Percentiles rank a stretch among this genome's conserved stretches.
Evolutionary conservation across 306 rosid species (phyloP).

Genomic region (Vigna trinervia): DNA sequence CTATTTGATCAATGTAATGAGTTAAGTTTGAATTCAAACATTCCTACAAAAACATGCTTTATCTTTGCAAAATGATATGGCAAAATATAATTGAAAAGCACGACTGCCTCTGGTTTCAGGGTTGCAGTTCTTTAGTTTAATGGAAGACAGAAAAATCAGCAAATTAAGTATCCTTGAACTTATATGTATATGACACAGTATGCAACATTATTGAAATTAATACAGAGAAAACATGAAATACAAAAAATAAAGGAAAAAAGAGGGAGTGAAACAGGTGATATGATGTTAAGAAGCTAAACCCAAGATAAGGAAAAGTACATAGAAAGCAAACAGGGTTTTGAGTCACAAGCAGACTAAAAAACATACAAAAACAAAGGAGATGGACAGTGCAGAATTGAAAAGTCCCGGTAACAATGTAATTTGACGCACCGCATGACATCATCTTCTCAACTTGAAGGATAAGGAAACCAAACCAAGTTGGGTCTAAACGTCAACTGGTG

Average conservation of each 20-base stretch:
- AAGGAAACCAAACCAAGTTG: not conserved
- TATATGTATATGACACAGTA: not conserved
- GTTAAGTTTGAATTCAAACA: no score
- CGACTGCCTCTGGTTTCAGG: not conserved
- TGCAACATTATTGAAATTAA: not conserved
- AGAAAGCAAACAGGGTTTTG: slow-evolving; percentile 31
- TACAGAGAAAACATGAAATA: slow-evolving; percentile 12
- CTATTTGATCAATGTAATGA: no score
- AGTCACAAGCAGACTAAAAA: slow-evolving; percentile 37
- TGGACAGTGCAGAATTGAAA: slow-evolving; percentile 34
- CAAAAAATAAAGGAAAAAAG: not conserved
- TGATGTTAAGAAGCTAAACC: slow-evolving; percentile 12
- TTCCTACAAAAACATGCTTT: no score
- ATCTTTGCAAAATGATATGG: no score
- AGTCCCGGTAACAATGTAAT: slow-evolving; percentile 32
- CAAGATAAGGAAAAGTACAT: not conserved
- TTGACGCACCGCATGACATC: slow-evolving; percentile 36
- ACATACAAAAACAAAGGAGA: slow-evolving; percentile 20
- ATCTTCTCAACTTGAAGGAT: not conserved
- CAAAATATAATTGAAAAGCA: slow-evolving; percentile 16
- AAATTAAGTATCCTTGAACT: not conserved
- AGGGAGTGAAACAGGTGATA: not conserved
- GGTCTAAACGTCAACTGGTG: not conserved
- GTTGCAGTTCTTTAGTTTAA: not conserved
- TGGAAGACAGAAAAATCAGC: not conserved